A percentile compares a stretch with the other conserved stretches of the same genome.
phyloP scores from a whole-genome alignment of 257 asterid genomes.

The Solanum appendiculatum region DNA sequence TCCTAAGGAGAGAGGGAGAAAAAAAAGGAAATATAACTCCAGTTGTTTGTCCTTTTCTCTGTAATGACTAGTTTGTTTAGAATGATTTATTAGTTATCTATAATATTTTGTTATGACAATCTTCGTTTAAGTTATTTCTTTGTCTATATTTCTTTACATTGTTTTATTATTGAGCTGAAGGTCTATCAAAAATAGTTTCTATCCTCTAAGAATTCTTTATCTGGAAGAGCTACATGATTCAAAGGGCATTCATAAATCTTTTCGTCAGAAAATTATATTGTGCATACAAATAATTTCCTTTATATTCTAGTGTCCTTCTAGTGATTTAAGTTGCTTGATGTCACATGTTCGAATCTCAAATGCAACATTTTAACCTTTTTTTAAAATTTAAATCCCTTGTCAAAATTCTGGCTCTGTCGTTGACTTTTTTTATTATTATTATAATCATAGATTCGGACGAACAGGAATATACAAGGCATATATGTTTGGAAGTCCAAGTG shows the following conservation, averaged over 20 bases:
- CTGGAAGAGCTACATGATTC: no score
- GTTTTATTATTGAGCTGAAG: rapidly evolving
- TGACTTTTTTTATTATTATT: background rate
- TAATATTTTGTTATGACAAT: background rate
- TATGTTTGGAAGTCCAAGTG: constrained; percentile 84
- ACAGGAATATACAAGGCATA: constrained; percentile 66
- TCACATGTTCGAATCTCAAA: background rate
- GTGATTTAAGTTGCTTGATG: background rate
- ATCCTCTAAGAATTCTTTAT: background rate
- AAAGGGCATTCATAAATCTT: background rate
- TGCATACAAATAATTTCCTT: background rate
- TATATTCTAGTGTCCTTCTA: background rate
- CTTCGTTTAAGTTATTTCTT: no score
- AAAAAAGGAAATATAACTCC: no score
- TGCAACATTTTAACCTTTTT: background rate
- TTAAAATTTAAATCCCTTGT: background rate
- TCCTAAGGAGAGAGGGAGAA: background rate
- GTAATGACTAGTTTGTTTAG: background rate
- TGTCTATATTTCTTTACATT: no score
- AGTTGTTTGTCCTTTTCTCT: background rate
- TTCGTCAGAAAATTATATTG: background rate
- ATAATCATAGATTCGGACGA: constrained; percentile 39
- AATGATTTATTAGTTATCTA: background rate
- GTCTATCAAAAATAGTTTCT: no score
- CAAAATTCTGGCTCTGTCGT: background rate